Conservation (phyloP, 306 rosid genomes). For the Luffa aegyptiaca region DNA sequence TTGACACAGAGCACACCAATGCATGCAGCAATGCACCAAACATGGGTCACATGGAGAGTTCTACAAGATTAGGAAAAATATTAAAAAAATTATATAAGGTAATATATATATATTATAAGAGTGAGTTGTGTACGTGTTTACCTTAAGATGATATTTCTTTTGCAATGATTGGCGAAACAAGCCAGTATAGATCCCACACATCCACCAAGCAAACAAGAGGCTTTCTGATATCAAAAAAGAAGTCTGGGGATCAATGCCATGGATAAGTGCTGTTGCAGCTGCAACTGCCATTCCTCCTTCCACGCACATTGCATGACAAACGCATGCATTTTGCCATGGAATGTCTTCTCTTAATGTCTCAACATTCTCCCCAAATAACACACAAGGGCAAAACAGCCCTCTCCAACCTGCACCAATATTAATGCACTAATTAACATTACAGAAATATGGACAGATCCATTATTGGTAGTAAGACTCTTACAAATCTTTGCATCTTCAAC, state of each 20-base stretch:
- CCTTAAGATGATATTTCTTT: slow-evolving; percentile 89
- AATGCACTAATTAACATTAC: too few relatives aligned
- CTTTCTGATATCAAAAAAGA: slow-evolving; percentile 65
- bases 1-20: slow-evolving; percentile 94
- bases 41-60: slow-evolving; percentile 85
- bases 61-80: slow-evolving; percentile 19
- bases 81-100: too few relatives aligned
- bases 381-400: slow-evolving; percentile 87
- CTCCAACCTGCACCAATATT: slow-evolving; percentile 57
- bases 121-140: slow-evolving; percentile 6
- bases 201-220: slow-evolving; percentile 94
- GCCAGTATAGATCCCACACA: slow-evolving; percentile 90
- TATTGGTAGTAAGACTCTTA: not conserved
- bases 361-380: slow-evolving; percentile 75
- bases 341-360: slow-evolving; percentile 55
- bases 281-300: slow-evolving; percentile 93
- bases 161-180: slow-evolving; percentile 76
- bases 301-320: slow-evolving; percentile 79
- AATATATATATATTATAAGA: not conserved
- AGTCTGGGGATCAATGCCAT: slow-evolving; percentile 58
- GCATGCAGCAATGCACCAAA: slow-evolving; percentile 84
- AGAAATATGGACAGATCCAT: too few relatives aligned
- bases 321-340: slow-evolving; percentile 72
- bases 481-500: slow-evolving; percentile 64
- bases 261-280: slow-evolving; percentile 46